These are phyloP conservation scores for Mycena vulgaris DNA, from an alignment of 768 basidiomycete genomes.

Conservation along the genomic window DNA sequence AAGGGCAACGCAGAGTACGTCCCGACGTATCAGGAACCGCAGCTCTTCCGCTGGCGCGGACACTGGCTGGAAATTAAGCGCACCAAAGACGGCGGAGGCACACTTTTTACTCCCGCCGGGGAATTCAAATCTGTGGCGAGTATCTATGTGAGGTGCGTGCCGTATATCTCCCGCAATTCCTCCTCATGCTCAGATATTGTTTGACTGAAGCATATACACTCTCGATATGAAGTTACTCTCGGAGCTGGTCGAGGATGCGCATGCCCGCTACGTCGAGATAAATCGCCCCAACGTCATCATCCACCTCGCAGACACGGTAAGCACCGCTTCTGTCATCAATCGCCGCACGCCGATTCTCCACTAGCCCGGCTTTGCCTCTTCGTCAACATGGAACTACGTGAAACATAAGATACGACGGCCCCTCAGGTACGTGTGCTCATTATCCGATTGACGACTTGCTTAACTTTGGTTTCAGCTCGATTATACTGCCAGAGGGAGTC, in stretches of 20 bases:
- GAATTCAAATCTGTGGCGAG: too few relatives aligned
- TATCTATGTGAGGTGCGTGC: slow-evolving; percentile 52
- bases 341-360: background rate
- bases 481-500: slow-evolving; percentile 50
- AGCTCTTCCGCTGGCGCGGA: slow-evolving; percentile 61
- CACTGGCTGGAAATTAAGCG: slow-evolving; percentile 59
- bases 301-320: slow-evolving; percentile 53
- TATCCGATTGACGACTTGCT: background rate
- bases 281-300: slow-evolving; percentile 60
- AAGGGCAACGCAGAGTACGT: slow-evolving; percentile 58
- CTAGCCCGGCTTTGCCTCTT: slow-evolving; percentile 32
- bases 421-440: slow-evolving; percentile 28
- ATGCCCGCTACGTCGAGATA: slow-evolving; percentile 56
- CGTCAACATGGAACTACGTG: slow-evolving; percentile 34
- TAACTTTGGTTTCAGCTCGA: slow-evolving; percentile 33
- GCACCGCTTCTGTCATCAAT: slow-evolving; percentile 33
- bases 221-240: slow-evolving; percentile 59
- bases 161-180: background rate
- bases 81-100: slow-evolving; percentile 22
- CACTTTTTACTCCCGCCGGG: too few relatives aligned
- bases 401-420: slow-evolving; percentile 48
- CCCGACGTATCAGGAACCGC: slow-evolving; percentile 56
- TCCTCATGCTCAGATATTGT: background rate
- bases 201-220: slow-evolving; percentile 59
- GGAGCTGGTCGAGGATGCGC: slow-evolving; percentile 59